A percentile compares a stretch with the other conserved stretches of the same genome.
phyloP scores from a whole-genome alignment of 1,284 basidiomycete species.

The Taiwanofungus camphoratus region DNA sequence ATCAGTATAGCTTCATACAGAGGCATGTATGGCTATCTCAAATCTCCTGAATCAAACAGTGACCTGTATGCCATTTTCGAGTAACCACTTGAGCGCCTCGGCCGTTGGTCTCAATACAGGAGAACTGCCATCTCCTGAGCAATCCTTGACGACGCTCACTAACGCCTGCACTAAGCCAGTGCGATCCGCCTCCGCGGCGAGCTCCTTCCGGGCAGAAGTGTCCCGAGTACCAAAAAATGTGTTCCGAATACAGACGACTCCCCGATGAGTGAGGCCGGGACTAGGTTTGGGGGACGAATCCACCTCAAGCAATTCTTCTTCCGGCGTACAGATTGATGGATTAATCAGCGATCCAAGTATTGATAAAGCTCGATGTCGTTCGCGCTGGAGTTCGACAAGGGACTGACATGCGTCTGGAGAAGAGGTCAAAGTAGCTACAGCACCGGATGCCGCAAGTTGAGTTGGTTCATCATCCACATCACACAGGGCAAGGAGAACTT shows the following conservation, averaged over 20 bases:
- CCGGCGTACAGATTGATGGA: constrained; percentile 34
- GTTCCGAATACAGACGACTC: constrained; percentile 65
- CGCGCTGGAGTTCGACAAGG: constrained; percentile 58
- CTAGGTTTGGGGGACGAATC: constrained; percentile 31
- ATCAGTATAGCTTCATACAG: too few relatives aligned
- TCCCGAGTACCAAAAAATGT: constrained; percentile 46
- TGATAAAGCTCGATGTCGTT: constrained; percentile 52
- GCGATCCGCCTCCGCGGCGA: constrained; percentile 45
- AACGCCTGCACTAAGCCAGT: constrained; percentile 45
- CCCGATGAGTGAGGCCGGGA: constrained; percentile 69
- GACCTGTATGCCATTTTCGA: constrained; percentile 25
- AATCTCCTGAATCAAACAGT: constrained; percentile 8
- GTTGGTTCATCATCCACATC: constrained; percentile 82
- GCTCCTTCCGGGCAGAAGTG: constrained; percentile 29
- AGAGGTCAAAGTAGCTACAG: constrained; percentile 74
- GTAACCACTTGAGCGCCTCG: constrained; percentile 39
- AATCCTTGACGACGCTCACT: constrained; percentile 41
- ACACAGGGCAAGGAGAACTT: constrained; percentile 79
- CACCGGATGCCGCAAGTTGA: constrained; percentile 79
- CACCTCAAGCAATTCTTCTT: constrained; percentile 28
- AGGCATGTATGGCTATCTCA: too few relatives aligned
- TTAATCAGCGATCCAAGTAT: constrained; percentile 64
- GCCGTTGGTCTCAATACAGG: constrained; percentile 37
- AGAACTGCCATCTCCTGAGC: constrained; percentile 23
- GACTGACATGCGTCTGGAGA: constrained; percentile 54